Evolutionary conservation across 2,329 filamentous ascomycete species (phyloP).

Genomic region (Neophaeococcomyces aloes): DNA sequence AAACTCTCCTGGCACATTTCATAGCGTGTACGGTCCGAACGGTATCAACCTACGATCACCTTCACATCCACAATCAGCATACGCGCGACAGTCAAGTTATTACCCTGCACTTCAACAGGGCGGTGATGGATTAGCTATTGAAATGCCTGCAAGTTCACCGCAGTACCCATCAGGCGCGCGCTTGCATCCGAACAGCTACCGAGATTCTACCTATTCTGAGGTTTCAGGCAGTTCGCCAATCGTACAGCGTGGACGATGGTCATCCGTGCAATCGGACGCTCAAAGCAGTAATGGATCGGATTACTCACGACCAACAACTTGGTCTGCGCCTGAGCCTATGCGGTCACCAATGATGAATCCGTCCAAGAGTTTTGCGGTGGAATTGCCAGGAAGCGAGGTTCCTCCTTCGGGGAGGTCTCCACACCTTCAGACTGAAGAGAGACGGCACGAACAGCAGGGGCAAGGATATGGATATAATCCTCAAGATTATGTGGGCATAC

Average conservation of each 20-base stretch:
- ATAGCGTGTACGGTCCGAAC: conserved; percentile 8
- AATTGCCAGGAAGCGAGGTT: conserved; percentile 1
- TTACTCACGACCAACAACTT: conserved; percentile 1
- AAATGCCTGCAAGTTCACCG: conserved; percentile 19
- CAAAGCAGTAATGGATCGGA: conserved; percentile 6
- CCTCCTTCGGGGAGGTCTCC: not conserved
- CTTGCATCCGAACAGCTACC: not conserved
- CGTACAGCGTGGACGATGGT: conserved; percentile 1
- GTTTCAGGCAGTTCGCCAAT: conserved; percentile 1
- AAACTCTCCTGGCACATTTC: conserved; percentile 9
- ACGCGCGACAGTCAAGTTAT: conserved; percentile 1
- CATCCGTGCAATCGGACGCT: conserved; percentile 3
- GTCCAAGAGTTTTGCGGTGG: conserved; percentile 4
- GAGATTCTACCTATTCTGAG: conserved; percentile 4
- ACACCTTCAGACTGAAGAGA: not conserved
- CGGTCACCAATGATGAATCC: conserved; percentile 1
- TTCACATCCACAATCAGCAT: conserved; percentile 5
- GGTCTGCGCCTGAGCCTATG: conserved; percentile 3
- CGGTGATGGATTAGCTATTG: conserved; percentile 17
- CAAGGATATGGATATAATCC: conserved; percentile 3
- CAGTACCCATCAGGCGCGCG: conserved; percentile 1
- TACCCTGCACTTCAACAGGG: conserved; percentile 10
- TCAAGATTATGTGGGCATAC: not conserved
- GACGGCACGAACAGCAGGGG: not conserved
- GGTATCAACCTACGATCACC: conserved; percentile 7